Evolutionary conservation across 768 basidiomycete genomes (phyloP), one percentile per base, ranked within the genome.

Genomic region (Boletus rufocinnamomeus): DNA sequence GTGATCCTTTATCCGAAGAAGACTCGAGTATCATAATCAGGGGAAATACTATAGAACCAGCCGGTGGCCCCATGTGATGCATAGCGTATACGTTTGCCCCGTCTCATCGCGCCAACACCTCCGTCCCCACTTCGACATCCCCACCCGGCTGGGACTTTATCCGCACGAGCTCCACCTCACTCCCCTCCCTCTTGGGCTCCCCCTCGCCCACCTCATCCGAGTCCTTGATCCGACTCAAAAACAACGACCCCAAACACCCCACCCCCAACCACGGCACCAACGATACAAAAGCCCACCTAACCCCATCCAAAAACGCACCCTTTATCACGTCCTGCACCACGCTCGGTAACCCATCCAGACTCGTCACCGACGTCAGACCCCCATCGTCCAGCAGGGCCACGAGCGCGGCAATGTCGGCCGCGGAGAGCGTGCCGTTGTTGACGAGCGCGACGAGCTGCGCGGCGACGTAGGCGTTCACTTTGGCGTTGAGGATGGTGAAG

Each of bases 251-350:
- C 28, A 82, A 25, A 35, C 65, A 57, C 32, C 72, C 69, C 16
- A 82, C 37, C 25, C 60, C 78, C 43, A 70, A 62, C 81, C 81
- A 83, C 0, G 81, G 82, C n/a, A 83, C 58, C 53, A 83, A 61
- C 28, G 77, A 79, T 51, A 81, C 68, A 57, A 84, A 84, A 19
- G 69, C 61, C 77, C 76, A 83, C 28, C 73, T 66, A 9, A 75
- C 69, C 3, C 75, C 82, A 11, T 75, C 60, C 52, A 64, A 58
- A 67, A 80, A 82, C 40, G 80, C 82, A 50, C 72, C 69, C 48
- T 70, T 69, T 7, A 82, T 69, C 44, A 76, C 50, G 2, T 16
- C 50, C 60, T 77, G 78, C 46, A 78, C 69, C 1, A 57, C 58
- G 0, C 63, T 59, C 14, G 80, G 72, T n/a, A 83, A 70, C 44